Evolutionary conservation across 2,329 filamentous ascomycete genomes (phyloP).

Genomic region (Aspergillus intermedius): DNA sequence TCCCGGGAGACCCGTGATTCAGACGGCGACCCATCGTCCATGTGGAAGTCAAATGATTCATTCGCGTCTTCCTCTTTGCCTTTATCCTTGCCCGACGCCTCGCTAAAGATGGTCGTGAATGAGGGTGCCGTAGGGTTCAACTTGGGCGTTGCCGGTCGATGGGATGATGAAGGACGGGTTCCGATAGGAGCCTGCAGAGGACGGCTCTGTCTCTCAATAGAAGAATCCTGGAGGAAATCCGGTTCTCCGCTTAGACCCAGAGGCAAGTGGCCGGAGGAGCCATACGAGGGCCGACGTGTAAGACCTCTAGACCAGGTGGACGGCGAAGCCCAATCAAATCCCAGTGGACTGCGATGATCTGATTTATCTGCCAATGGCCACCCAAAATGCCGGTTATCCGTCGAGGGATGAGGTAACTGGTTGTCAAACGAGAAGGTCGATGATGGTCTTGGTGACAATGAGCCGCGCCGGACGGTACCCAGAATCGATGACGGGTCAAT

Average conservation of each 20-base stretch:
- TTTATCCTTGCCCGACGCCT: constrained; percentile 40
- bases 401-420: constrained; percentile 65
- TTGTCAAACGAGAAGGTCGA: constrained; percentile 53
- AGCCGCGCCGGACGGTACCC: constrained; percentile 36
- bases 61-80: constrained; percentile 28
- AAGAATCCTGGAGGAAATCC: constrained; percentile 42
- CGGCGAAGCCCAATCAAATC: constrained; percentile 47
- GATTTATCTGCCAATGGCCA: constrained; percentile 51
- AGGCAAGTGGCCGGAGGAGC: constrained; percentile 60
- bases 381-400: constrained; percentile 70
- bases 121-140: constrained; percentile 86
- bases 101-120: constrained; percentile 67
- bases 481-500: constrained; percentile 41
- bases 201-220: constrained; percentile 42
- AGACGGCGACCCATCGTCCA: constrained; percentile 37
- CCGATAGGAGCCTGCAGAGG: constrained; percentile 66
- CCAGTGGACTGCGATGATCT: constrained; percentile 49
- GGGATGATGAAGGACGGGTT: constrained; percentile 59
- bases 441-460: constrained; percentile 42
- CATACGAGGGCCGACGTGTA: constrained; percentile 73
- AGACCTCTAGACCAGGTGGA: constrained; percentile 67
- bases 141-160: constrained; percentile 51
- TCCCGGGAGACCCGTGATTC: constrained; percentile 41
- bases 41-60: constrained; percentile 23
- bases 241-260: constrained; percentile 49